Percentiles rank a stretch among this genome's conserved stretches.
These are phyloP conservation scores for Tulasnella sp. DNA, from an alignment of 768 basidiomycete species.

Conservation along the genomic window DNA sequence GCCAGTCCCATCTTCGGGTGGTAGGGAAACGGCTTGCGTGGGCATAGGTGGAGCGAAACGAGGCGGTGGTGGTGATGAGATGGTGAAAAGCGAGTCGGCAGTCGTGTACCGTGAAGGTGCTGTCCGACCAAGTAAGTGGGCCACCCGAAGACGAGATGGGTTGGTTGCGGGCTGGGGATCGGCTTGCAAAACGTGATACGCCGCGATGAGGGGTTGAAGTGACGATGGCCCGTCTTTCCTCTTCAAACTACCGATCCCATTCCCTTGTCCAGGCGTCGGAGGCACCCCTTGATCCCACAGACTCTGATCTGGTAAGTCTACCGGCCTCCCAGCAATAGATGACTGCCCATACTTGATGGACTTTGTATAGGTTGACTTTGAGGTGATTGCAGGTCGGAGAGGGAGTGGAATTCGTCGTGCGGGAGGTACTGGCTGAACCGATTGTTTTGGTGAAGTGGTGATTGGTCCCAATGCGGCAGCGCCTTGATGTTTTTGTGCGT, in stretches of 20 bases:
- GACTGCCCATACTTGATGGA: conserved; percentile 68
- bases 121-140: conserved; percentile 5
- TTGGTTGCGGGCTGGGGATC: conserved; percentile 12
- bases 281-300: background rate
- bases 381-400: conserved; percentile 49
- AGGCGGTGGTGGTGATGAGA: background rate
- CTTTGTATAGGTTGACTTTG: conserved; percentile 23
- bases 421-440: conserved; percentile 32
- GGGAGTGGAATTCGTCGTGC: conserved; percentile 26
- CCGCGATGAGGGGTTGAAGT: conserved; percentile 10
- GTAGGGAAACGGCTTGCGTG: conserved; percentile 4
- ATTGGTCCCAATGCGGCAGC: conserved; percentile 13
- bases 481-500: background rate
- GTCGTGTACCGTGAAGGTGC: conserved; percentile 11
- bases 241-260: background rate
- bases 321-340: conserved; percentile 47
- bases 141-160: conserved; percentile 13
- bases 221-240: background rate
- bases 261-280: background rate
- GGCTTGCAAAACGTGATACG: conserved; percentile 8
- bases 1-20: background rate
- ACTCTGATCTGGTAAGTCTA: conserved; percentile 20
- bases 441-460: conserved; percentile 21
- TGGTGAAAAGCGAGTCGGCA: conserved; percentile 9
- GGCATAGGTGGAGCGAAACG: conserved; percentile 11